A percentile compares a stretch with the other conserved stretches of the same genome.
Conservation (phyloP, 345 rosid genomes). For the Melastoma malabathricum region DNA sequence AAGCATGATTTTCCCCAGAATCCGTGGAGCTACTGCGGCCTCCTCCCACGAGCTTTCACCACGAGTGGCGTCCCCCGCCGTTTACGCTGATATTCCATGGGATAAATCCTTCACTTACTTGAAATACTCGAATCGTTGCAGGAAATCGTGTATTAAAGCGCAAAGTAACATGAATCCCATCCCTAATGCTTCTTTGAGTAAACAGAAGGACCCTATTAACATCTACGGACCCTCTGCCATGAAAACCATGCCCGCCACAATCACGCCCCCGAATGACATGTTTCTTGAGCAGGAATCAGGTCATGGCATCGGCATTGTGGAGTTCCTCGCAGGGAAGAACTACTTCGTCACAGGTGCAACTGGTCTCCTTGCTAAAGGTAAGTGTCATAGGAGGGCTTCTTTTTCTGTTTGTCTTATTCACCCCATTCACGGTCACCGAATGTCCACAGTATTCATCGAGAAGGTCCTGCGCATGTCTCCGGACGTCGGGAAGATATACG, state of each 20-base stretch:
- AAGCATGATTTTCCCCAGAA: too few relatives aligned
- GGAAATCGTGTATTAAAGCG: too few relatives aligned
- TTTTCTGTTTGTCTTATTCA: background rate
- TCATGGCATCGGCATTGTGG: constrained; percentile 5
- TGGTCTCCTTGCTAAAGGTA: constrained; percentile 10
- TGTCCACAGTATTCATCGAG: constrained; percentile 9
- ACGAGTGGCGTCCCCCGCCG: too few relatives aligned
- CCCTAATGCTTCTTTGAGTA: too few relatives aligned
- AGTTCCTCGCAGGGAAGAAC: constrained; percentile 2
- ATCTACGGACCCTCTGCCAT: background rate
- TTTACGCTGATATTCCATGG: too few relatives aligned
- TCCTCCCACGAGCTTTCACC: too few relatives aligned
- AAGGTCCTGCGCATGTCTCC: constrained; percentile 8
- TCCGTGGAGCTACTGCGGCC: too few relatives aligned
- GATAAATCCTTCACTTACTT: too few relatives aligned
- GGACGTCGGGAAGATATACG: constrained; percentile 6
- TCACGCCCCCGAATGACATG: background rate
- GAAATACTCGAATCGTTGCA: too few relatives aligned
- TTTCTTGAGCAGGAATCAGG: background rate
- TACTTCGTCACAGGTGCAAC: constrained; percentile 8
- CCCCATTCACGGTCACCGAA: background rate
- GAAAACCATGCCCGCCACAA: too few relatives aligned
- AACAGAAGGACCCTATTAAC: too few relatives aligned
- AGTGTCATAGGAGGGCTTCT: background rate
- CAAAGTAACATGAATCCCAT: too few relatives aligned